Base-by-base conservation (phyloP, 2,329 filamentous ascomycete genomes). In the Pseudogymnoascus sp. region DNA sequence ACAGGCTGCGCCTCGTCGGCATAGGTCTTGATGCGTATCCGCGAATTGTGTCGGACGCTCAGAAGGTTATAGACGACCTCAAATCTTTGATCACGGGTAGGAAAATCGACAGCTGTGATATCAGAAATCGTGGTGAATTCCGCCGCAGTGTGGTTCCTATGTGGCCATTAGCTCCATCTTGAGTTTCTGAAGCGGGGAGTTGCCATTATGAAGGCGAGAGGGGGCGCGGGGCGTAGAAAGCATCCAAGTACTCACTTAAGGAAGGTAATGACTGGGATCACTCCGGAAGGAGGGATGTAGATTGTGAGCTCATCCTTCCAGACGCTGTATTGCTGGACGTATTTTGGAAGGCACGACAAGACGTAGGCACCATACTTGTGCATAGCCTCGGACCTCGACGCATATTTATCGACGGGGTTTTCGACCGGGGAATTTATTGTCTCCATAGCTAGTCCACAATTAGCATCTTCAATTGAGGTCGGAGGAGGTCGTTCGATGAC, bases 291-390 rank as follows among this genome's bases (percentile, higher is more conserved):
- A 59, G 91, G 82, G 73, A 97, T 94, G 78, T 95, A 93, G 75
- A 97, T 91, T 70, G 89, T 92, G 74, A 99, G 86, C 78, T 99
- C 94, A 75, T 99, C 94, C 80, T 99, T 99, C 94, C 94, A 99
- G 63, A 99, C 93, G 11, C 92, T 96, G 80, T 97, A 97, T 79
- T 99, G 94, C 80, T 99, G 95, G 71, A 99, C 85, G 78, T 96
- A 97, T 82, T 97, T 97, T 71, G 94, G 95, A 73, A 99, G 79
- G 77, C 91, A 96, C 69, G 92, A 92, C 85, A 99, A 93, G 73
- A 99, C 80, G 84, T 96, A 99, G 74, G 95, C 87, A 72, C 94
- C 94, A 75, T 99, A 99, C 73, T 87, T 89, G 82, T 99, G 94
- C 74, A 97, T 82, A 74, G 88, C 84, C 69, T 96, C 90, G 69